A percentile compares a stretch with the other conserved stretches of the same genome.
Evolutionary conservation across 2,329 filamentous ascomycete species (phyloP).

Genomic region (Aureobasidium sp.): DNA sequence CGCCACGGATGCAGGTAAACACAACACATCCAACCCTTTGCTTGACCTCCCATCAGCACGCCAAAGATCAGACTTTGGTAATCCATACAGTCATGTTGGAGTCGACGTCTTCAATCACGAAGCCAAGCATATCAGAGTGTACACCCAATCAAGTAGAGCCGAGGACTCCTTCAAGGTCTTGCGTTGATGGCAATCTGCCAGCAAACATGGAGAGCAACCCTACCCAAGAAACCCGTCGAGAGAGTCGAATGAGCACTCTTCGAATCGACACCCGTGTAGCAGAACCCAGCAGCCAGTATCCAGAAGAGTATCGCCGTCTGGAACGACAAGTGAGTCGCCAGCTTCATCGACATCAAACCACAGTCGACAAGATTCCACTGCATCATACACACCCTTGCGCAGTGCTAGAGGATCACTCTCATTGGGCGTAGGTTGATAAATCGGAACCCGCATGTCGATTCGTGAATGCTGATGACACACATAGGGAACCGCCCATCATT

Average conservation of each 20-base stretch:
- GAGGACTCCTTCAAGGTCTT: not conserved
- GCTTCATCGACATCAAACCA: not conserved
- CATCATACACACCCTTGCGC: slow-evolving; percentile 1
- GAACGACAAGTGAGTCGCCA: not conserved
- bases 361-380: not conserved
- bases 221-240: not conserved
- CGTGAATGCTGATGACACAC: not conserved
- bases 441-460: too few relatives aligned
- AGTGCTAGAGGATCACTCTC: not conserved
- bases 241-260: not conserved
- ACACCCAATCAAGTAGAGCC: not conserved
- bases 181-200: not conserved
- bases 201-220: not conserved
- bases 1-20: not conserved
- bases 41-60: not conserved
- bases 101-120: not conserved
- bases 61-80: not conserved
- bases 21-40: not conserved
- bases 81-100: not conserved
- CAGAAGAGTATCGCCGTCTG: not conserved
- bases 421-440: not conserved
- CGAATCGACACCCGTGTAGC: not conserved
- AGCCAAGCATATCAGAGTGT: too few relatives aligned
- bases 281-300: not conserved
- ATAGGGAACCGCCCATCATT: slow-evolving; percentile 1